Base-by-base conservation (phyloP, 345 rosid genomes). In the Abelmoschus esculentus region DNA sequence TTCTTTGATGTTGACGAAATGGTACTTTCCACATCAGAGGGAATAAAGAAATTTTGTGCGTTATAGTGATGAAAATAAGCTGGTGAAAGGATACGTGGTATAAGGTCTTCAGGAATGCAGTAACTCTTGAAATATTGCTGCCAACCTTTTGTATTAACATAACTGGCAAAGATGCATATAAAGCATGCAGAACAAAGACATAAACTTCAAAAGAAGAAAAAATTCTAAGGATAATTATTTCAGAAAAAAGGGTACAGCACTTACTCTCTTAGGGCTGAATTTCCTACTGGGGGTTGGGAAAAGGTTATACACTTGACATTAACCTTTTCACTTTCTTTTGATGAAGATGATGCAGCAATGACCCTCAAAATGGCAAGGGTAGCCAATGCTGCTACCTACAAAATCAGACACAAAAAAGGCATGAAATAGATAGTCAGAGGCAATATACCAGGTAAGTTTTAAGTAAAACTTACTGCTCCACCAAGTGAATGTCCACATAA, bases 401-500 rank as follows among this genome's bases (percentile, higher is more conserved):
- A 13, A 49, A 9, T 66, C 50, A 46, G 65, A 65, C 63, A 66
- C 26, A 12, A 11, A 71, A 63, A 18, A 60, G 29, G 67, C 10
- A 40, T 61, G 56, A 67, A 60, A 52, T 50, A 1, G 18, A 71
- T 71, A 17, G 38, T 22, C 8, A n/a, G 13, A 50, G n/a, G 70
- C 60, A 49, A 75, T 49, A 38, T 5, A 29, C 75, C 54, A 55
- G 19, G n/a, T 46, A 53, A 70, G 34, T 49, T 17, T 12, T 56
- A 74, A 72, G 59, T 31, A 52, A 73, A 66, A 55, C 66, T 38
- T 84, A 93, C 98, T 61, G 98, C 98, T 66, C 98, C 98, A 75
- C 98, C 98, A 80, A 93, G 96, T 67, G 98, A 91, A 82, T 93
- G 98, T 52, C 98, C 97, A 83, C 98, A 93, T 50, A 93, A 77